Evolutionary conservation across 352 stramenopile species (phyloP), one percentile per base, ranked within the genome.

Genomic region (Phytopythium litorale): DNA sequence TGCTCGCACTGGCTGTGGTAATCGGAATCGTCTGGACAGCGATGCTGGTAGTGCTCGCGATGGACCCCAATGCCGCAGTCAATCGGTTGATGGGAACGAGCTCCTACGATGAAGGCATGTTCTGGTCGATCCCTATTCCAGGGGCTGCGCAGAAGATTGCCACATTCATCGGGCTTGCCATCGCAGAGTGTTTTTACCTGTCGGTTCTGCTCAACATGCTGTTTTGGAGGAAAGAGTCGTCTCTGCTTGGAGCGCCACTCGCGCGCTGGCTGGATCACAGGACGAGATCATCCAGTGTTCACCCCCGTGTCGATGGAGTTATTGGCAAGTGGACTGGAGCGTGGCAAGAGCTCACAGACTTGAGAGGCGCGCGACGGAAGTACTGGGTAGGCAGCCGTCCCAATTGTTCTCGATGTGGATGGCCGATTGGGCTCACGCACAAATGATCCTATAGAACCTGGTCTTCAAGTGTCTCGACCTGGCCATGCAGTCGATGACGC

Each of bases 381-480:
- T 19, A 54, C 30, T 54, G 48, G 48, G 48, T 54, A 35, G 9
- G 48, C 4, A n/a, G 4, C 5, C 18, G 25, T 28, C 1, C 35
- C 21, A 11, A 5, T 9, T 53, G 11, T 9, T 4, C 21, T 28
- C 18, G 19, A 7, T 15, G 4, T 8, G 21, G 19, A 4, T 51
- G 43, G 19, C 19, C 19, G 43, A 15, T 28, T 11, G 11, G 25
- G 19, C 19, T 51, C 18, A 28, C 28, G 2, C 3, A 28, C 43
- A 13, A 25, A 9, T 51, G 19, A 6, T 50, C 7, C 45, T 33
- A 13, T 25, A 54, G 48, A 54, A 54, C 12, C 11, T 54, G 15
- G 48, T 54, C 48, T 35, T 54, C 25, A 54, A 54, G 48, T 54
- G 48, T 11, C 23, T 33, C 25, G 48, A 54, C 25, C 18, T 54